Evolutionary conservation across 768 basidiomycete species (phyloP), one percentile per base, ranked within the genome.

Genomic region (Gyrodon lividus): DNA sequence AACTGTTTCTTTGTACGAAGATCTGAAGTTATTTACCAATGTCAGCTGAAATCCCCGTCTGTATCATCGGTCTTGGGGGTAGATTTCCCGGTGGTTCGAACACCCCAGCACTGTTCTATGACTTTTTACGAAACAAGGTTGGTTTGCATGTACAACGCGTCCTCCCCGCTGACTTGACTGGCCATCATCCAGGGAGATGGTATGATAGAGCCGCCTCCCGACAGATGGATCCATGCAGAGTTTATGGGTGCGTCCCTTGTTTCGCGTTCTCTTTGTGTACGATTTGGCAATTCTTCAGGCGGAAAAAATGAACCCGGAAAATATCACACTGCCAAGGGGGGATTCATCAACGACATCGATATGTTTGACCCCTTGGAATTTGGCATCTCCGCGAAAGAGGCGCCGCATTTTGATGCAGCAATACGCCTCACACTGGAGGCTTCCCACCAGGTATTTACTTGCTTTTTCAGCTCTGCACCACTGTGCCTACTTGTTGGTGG

Each of bases 301-400:
- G 33, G 46, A 5, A 48, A 52, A 38, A 46, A 51, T 28, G 51
- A 48, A 22, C 55, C 55, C 13, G 55, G 55, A 52, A 56, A 56
- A 31, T 52, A 56, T 33, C 39, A 40, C 22, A 41, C 43, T 26
- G 37, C 50, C 12, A 55, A 46, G 43, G 60, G 48, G 30, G 55
- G 55, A 20, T 62, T 62, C 39, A 43, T 62, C 35, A 23, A 42
- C 12, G 47, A 54, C 12, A 57, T 58, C 2, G 58, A 60, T 42
- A 46, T 56, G 43, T 62, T 62, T 44, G 61, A 62, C 43, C 51
- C 47, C 37, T 43, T 62, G 14, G 61, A 62, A 40, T 62, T 62
- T 44, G 61, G 61, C 34, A 62, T 62, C 28, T 53, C 56, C 31
- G 42, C 48, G 17, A 60, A 60, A 20, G 61, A 62, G 20, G 61